Evolutionary conservation across 2,329 filamentous ascomycete species (phyloP).

Genomic region (Curvularia verruculosa): DNA sequence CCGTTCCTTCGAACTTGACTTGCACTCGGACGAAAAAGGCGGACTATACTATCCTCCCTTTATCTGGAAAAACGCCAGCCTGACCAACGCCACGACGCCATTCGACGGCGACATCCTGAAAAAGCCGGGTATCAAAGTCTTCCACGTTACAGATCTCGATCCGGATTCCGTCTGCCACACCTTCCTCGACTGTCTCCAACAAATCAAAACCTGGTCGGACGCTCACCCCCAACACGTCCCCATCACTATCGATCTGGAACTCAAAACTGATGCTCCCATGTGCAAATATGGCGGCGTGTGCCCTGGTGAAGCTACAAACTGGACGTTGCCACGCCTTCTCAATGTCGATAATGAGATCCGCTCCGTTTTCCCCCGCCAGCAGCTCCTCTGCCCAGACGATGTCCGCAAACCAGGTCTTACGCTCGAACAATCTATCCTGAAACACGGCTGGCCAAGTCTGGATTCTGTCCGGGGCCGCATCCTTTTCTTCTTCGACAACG

Average conservation of each 20-base stretch:
- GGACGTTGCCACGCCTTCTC: slow-evolving; percentile 53
- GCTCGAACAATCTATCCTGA: slow-evolving; percentile 56
- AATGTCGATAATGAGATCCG: slow-evolving; percentile 57
- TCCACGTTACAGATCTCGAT: slow-evolving; percentile 60
- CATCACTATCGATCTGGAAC: slow-evolving; percentile 58
- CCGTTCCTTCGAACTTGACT: slow-evolving; percentile 57
- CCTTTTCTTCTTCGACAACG: slow-evolving; percentile 61
- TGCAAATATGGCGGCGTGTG: slow-evolving; percentile 47
- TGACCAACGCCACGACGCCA: slow-evolving; percentile 49
- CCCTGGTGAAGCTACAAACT: slow-evolving; percentile 51
- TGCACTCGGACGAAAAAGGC: slow-evolving; percentile 57
- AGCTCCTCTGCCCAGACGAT: slow-evolving; percentile 58
- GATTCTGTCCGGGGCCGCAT: slow-evolving; percentile 54
- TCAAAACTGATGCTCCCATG: slow-evolving; percentile 52
- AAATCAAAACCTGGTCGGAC: slow-evolving; percentile 55
- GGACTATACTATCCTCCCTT: slow-evolving; percentile 56
- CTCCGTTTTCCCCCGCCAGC: slow-evolving; percentile 48
- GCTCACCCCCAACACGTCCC: slow-evolving; percentile 54
- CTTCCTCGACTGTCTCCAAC: slow-evolving; percentile 52
- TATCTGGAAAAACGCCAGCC: slow-evolving; percentile 51
- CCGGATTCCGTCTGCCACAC: slow-evolving; percentile 56
- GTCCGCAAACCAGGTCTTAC: slow-evolving; percentile 51
- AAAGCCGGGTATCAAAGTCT: slow-evolving; percentile 56
- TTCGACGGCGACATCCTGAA: slow-evolving; percentile 50
- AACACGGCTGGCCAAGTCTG: slow-evolving; percentile 57